Conservation (phyloP, 495 filamentous ascomycete species). For the Thozetella sp. region DNA sequence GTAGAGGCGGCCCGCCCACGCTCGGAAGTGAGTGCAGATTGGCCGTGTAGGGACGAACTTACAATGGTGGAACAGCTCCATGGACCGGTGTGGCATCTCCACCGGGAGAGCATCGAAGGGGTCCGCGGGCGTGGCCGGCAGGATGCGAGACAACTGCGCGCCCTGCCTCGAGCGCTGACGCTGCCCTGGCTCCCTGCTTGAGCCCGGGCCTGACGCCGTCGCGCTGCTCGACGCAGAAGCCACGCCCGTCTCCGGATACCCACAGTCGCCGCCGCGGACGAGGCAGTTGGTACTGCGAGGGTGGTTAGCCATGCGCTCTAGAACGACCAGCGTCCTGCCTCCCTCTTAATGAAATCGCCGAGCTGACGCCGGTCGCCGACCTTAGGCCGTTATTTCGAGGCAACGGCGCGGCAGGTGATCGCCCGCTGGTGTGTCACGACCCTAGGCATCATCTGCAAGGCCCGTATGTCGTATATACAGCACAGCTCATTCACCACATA, state of each 20-base stretch:
- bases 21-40: no score
- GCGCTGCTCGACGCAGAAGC: background rate
- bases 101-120: conserved; percentile 21
- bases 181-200: background rate
- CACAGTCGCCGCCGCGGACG: conserved; percentile 31
- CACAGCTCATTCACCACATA: no score
- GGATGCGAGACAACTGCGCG: background rate
- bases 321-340: no score
- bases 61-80: conserved; percentile 25
- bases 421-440: no score
- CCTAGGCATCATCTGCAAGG: no score
- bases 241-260: conserved; percentile 14
- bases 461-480: no score
- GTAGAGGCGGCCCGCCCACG: no score
- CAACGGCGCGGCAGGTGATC: no score
- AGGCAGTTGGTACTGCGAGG: conserved; percentile 28
- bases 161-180: background rate
- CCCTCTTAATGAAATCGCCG: no score
- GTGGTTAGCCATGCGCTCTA: conserved; percentile 1
- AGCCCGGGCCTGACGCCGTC: background rate
- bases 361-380: no score
- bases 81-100: conserved; percentile 16
- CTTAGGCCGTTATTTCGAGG: no score
- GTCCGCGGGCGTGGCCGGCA: conserved; percentile 9
- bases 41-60: conserved; percentile 3